These are phyloP conservation scores for Trichoderma atrobrunneum DNA, from an alignment of 2,329 filamentous ascomycete species.

Conservation along the genomic window DNA sequence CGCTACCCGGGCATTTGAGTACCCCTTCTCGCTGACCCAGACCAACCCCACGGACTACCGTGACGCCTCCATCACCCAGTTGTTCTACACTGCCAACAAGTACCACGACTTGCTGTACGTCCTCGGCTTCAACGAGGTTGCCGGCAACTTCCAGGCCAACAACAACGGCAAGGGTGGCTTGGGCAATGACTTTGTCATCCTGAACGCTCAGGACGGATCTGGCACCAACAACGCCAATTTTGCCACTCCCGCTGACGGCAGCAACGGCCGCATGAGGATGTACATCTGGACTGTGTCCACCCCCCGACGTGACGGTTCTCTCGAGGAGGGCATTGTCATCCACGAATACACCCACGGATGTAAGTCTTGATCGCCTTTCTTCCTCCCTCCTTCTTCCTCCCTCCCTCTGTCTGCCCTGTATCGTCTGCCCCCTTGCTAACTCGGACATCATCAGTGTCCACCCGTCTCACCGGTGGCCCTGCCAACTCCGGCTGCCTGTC, in stretches of 20 bases:
- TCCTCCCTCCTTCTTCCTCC: not conserved
- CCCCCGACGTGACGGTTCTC: constrained; percentile 52
- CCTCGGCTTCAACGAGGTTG: constrained; percentile 56
- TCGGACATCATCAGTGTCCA: constrained; percentile 43
- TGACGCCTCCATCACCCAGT: constrained; percentile 56
- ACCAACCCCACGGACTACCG: constrained; percentile 42
- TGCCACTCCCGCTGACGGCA: constrained; percentile 51
- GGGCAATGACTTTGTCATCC: constrained; percentile 52
- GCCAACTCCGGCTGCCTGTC: constrained; percentile 49
- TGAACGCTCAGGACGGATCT: constrained; percentile 56
- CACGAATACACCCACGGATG: constrained; percentile 57
- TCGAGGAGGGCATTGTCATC: constrained; percentile 59
- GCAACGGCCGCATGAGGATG: constrained; percentile 55
- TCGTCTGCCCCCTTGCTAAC: constrained; percentile 20
- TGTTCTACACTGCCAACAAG: constrained; percentile 59
- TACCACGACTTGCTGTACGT: constrained; percentile 59
- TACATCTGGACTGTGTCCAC: constrained; percentile 51
- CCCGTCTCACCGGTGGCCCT: constrained; percentile 57
- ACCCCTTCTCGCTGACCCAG: constrained; percentile 37
- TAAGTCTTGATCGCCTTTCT: constrained; percentile 26
- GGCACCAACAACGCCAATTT: constrained; percentile 59
- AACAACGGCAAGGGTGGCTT: constrained; percentile 53
- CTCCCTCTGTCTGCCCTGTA: too few species aligned
- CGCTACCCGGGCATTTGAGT: constrained; percentile 44
- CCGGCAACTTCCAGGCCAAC: constrained; percentile 59